Percentiles rank a stretch among this genome's conserved stretches.
Evolutionary conservation across 2,329 filamentous ascomycete genomes (phyloP).

Genomic region (Hypocreales sp.): DNA sequence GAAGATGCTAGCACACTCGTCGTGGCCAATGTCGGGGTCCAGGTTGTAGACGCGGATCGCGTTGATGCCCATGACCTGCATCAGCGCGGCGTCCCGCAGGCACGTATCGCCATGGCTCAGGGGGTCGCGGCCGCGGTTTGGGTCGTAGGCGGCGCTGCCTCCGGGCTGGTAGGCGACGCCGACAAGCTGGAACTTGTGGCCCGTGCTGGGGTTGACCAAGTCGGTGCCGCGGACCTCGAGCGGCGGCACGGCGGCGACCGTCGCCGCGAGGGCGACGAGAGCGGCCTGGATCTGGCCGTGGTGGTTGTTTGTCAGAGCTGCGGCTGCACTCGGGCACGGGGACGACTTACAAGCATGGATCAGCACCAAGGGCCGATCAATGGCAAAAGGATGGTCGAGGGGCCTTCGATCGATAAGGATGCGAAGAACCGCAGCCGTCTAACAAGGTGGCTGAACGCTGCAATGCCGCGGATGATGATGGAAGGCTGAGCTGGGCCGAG

Average conservation of each 20-base stretch:
- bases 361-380: neutral
- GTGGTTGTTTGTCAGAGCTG: too few species aligned
- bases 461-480: too few species aligned
- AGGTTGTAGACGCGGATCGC: constrained; percentile 57
- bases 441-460: too few species aligned
- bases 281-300: constrained; percentile 20
- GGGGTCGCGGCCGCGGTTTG: constrained; percentile 36
- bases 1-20: constrained; percentile 52
- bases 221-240: constrained; percentile 40
- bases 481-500: too few species aligned
- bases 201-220: constrained; percentile 43
- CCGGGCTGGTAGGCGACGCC: constrained; percentile 57
- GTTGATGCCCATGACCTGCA: constrained; percentile 51
- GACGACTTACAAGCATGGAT: constrained; percentile 8
- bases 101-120: constrained; percentile 43
- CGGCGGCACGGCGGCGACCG: constrained; percentile 39
- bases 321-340: too few species aligned
- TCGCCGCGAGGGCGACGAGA: constrained; percentile 36
- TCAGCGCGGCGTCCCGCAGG: constrained; percentile 47
- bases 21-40: constrained; percentile 49
- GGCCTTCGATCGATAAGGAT: too few species aligned
- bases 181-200: constrained; percentile 48
- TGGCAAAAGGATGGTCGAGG: too few species aligned
- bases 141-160: constrained; percentile 46
- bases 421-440: too few species aligned